phyloP scores from a whole-genome alignment of 1,284 basidiomycete genomes.

The Ganoderma resinaceum region DNA sequence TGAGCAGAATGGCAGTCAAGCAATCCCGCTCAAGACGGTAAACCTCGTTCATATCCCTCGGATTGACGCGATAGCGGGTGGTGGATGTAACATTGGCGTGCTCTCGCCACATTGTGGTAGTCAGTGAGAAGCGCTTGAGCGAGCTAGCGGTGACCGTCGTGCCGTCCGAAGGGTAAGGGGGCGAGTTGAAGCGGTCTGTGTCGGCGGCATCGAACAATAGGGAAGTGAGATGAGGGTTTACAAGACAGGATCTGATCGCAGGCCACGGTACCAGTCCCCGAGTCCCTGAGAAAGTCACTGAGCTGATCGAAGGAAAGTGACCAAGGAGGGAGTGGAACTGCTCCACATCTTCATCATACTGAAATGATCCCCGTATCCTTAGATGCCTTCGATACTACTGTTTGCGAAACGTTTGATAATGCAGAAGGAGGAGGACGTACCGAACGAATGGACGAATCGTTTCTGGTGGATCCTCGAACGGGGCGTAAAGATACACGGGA shows the following conservation, averaged over 20 bases:
- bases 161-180: neutral
- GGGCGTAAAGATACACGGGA: neutral
- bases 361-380: neutral
- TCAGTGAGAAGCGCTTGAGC: neutral
- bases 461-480: neutral
- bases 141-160: neutral
- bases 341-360: neutral
- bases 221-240: neutral
- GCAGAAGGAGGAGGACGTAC: neutral
- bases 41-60: neutral
- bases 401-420: neutral
- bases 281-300: neutral
- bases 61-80: neutral
- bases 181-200: neutral
- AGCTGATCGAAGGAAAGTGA: neutral
- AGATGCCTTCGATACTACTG: neutral
- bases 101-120: neutral
- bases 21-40: neutral
- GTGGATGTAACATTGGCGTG: neutral
- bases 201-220: neutral
- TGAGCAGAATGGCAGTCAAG: neutral
- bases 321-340: neutral
- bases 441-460: neutral
- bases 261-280: neutral
- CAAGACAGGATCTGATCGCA: neutral